phyloP scores from a whole-genome alignment of 2,329 filamentous ascomycete species.

The Annulohypoxylon truncatum region DNA sequence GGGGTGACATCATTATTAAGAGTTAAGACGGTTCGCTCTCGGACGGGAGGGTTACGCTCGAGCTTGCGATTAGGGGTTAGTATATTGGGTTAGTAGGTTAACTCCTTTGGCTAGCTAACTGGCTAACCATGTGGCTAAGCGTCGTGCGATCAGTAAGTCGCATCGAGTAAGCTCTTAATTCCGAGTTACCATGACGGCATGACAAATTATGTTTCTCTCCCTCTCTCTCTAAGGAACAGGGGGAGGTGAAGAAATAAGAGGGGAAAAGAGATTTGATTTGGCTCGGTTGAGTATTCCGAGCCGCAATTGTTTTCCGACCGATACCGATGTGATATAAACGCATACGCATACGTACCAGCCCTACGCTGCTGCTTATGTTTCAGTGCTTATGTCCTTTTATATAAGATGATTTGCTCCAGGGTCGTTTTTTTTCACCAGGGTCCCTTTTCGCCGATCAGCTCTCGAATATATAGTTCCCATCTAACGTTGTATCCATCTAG shows the following conservation, averaged over 20 bases:
- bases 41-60: background rate
- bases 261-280: background rate
- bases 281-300: background rate
- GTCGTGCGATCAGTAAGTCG: background rate
- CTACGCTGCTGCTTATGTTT: background rate
- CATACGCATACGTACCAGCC: background rate
- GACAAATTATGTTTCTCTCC: conserved; percentile 5
- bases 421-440: background rate
- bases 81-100: background rate
- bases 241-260: background rate
- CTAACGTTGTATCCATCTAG: background rate
- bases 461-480: background rate
- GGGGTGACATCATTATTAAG: conserved; percentile 12
- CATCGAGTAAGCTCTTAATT: conserved; percentile 15
- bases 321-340: background rate
- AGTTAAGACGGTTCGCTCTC: conserved; percentile 9
- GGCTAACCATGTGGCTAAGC: background rate
- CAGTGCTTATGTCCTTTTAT: background rate
- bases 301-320: background rate
- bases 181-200: conserved; percentile 19
- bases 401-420: background rate
- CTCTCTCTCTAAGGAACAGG: background rate
- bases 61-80: background rate
- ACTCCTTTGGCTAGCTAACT: background rate
- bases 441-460: background rate